phyloP scores from a whole-genome alignment of 129 eudicot genomes.

The carrot (Daucus carota) region DH1_v3.0 NC_030386.2:17124501-17125000 shows the following conservation, averaged over 20 bases:
- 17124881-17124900: neutral
- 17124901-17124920: neutral
- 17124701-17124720: neutral
- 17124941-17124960: slow-evolving; percentile 14
- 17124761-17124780: neutral
- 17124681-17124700: too few species aligned
- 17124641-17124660: neutral
- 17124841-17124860: slow-evolving; percentile 7
- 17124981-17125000: too few species aligned
- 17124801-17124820: neutral
- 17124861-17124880: slow-evolving; percentile 1
- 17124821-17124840: slow-evolving; percentile 2
- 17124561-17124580: neutral
- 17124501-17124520: neutral
- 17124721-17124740: neutral
- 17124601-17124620: neutral
- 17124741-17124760: neutral
- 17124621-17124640: neutral
- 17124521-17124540: slow-evolving; percentile 3
- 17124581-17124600: neutral
- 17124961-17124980: slow-evolving; percentile 26
- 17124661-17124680: neutral
- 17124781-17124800: slow-evolving; percentile 11
- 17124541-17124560: neutral
- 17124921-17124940: neutral